A percentile compares a stretch with the other conserved stretches of the same genome.
phyloP scores from a whole-genome alignment of 306 rosid species.

The Lablab purpureus region DNA sequence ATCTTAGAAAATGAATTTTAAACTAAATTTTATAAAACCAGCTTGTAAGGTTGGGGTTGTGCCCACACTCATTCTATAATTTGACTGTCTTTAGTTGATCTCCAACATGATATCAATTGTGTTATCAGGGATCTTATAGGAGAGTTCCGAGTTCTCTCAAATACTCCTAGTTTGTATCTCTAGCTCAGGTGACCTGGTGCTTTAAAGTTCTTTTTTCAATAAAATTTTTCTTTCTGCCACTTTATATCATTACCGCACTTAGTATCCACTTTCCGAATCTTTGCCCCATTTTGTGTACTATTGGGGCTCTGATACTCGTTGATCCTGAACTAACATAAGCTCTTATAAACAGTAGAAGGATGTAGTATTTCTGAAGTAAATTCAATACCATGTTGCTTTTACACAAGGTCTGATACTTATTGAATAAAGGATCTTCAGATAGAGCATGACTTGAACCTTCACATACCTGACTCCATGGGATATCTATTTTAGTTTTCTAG shows the following conservation, averaged over 20 bases:
- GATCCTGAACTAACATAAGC: neutral
- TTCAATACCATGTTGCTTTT: slow-evolving; percentile 13
- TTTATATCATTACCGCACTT: neutral
- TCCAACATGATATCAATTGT: no score
- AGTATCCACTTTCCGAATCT: neutral
- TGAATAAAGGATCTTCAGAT: slow-evolving; percentile 8
- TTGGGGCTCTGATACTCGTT: no score
- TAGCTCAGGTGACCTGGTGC: no score
- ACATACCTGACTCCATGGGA: slow-evolving; percentile 14
- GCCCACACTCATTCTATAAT: no score
- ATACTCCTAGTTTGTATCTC: no score
- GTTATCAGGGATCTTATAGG: no score
- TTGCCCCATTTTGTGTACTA: neutral
- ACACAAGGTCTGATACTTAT: neutral
- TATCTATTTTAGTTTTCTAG: neutral
- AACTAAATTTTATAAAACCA: no score
- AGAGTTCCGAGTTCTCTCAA: no score
- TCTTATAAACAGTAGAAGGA: slow-evolving; percentile 11
- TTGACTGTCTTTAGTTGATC: no score
- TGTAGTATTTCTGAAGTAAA: slow-evolving; percentile 15
- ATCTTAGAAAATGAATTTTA: no score
- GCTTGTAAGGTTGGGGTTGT: no score
- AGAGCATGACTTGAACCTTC: slow-evolving; percentile 25
- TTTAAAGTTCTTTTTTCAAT: neutral
- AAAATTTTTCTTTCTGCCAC: neutral